These are phyloP conservation scores for Pleurotus sapidus DNA, from an alignment of 768 basidiomycete genomes.

Conservation along the genomic window DNA sequence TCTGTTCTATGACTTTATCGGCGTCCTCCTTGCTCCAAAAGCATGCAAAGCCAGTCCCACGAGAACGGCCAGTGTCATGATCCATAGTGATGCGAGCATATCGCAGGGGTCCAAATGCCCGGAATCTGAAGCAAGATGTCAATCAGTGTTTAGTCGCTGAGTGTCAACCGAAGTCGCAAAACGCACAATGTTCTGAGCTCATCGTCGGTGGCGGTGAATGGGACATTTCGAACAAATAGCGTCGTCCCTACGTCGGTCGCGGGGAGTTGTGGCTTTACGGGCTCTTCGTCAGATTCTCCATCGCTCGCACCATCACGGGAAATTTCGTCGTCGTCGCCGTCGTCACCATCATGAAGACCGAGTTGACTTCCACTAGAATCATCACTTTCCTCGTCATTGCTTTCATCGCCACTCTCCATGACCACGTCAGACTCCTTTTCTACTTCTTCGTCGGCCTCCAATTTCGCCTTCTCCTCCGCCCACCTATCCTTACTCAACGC, in stretches of 20 bases:
- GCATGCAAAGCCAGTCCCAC: constrained; percentile 95
- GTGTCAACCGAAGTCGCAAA: background rate
- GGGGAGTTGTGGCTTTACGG: constrained; percentile 68
- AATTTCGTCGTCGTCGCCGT: constrained; percentile 36
- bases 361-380: constrained; percentile 36
- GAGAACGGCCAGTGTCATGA: constrained; percentile 74
- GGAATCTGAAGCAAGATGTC: constrained; percentile 56
- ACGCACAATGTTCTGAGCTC: constrained; percentile 82
- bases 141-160: constrained; percentile 3
- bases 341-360: constrained; percentile 43
- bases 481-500: constrained; percentile 92
- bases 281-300: constrained; percentile 37
- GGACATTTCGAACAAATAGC: constrained; percentile 90
- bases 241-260: constrained; percentile 87
- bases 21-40: constrained; percentile 95
- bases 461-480: constrained; percentile 72
- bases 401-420: constrained; percentile 20
- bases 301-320: constrained; percentile 30
- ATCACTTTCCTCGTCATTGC: constrained; percentile 20
- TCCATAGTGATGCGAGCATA: constrained; percentile 94
- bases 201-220: constrained; percentile 90
- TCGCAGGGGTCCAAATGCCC: constrained; percentile 86
- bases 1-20: constrained; percentile 79
- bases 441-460: constrained; percentile 36
- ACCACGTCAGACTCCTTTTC: constrained; percentile 25